These are phyloP conservation scores for Blastocystis sp. DNA, from an alignment of 352 stramenopile species.

Conservation along the genomic window DNA sequence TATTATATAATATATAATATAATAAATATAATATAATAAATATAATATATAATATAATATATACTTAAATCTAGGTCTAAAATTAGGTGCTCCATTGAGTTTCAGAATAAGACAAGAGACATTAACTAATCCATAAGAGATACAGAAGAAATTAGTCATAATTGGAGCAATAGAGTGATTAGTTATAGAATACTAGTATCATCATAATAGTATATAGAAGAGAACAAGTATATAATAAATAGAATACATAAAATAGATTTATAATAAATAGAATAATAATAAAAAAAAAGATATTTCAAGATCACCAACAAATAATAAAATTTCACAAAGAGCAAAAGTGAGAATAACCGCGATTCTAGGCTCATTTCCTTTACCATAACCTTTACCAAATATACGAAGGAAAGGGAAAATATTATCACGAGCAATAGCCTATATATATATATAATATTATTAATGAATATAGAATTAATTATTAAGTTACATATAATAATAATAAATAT, in stretches of 20 bases:
- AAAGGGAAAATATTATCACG: conserved; percentile 52
- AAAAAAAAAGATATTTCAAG: conserved; percentile 45
- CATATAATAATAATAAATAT: too few species aligned
- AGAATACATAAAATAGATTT: too few species aligned
- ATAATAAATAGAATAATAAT: neutral
- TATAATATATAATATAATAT: too few species aligned
- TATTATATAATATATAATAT: too few species aligned
- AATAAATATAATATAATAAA: too few species aligned
- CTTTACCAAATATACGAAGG: conserved; percentile 44
- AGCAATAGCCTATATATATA: conserved; percentile 54
- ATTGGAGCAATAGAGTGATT: conserved; percentile 52
- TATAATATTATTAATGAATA: too few species aligned
- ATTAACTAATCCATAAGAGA: conserved; percentile 56
- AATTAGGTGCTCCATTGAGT: conserved; percentile 57
- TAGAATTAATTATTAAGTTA: too few species aligned
- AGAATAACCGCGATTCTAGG: conserved; percentile 53
- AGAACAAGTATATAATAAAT: too few species aligned
- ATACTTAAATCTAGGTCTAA: conserved; percentile 54
- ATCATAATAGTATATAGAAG: too few species aligned
- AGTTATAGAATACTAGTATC: too few species aligned
- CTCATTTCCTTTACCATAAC: conserved; percentile 51
- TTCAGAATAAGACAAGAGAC: conserved; percentile 55
- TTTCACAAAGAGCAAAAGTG: conserved; percentile 49
- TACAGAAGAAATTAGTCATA: conserved; percentile 58
- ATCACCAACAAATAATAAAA: conserved; percentile 56